Base-by-base conservation (phyloP, 1,284 basidiomycete genomes). In the Ustilago shanxiensis region DNA sequence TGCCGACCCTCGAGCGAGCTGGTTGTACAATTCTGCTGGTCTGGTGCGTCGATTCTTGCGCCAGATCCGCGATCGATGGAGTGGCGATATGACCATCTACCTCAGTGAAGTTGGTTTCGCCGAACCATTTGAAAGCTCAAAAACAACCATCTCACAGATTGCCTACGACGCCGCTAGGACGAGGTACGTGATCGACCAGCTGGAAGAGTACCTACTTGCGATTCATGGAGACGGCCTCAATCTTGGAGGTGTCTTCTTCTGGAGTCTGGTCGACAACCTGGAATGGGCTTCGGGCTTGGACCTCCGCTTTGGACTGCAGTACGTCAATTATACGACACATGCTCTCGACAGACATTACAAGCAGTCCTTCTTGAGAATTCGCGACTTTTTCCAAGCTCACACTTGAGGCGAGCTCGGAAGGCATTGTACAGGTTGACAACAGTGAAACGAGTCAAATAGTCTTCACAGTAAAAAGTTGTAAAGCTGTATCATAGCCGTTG, bases 1-100 rank as follows among this genome's bases (percentile, higher is more conserved):
- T 13, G 44, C 44, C 22, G 44, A 45, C 44, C 44, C 44, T n/a
- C 44, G 44, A 22, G 20, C 44, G 44, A 45, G 44, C 44, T 45
- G 44, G 44, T 22, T 45, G 44, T 45, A 45, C 44, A 45, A 45
- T 13, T 45, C 44, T 45, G 44, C 44, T 20, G 44, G 44, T 45
- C 10, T 45, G n/a, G 44, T 45, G 8, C 44, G 44, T 8, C 3
- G 11, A 13, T 45, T 45, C 44, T 22, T 45, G 18, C 44, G 44
- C 22, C 44, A 45, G 22, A 45, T 45, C n/a, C 44, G 44, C 44
- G 44, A 45, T 45, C 44, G 44, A 3, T 45, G 44, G 44, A 20
- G n/a, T 8, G 44, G 44, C 22, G n/a, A 45, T 22, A 45, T 20
- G 44, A 45, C 44, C 7, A 45, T 45, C 44, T 45, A 45, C 44